A percentile compares a stretch with the other conserved stretches of the same genome.
phyloP scores from a whole-genome alignment of 148 eudicot genomes.

The Rhododendron vialii region DNA sequence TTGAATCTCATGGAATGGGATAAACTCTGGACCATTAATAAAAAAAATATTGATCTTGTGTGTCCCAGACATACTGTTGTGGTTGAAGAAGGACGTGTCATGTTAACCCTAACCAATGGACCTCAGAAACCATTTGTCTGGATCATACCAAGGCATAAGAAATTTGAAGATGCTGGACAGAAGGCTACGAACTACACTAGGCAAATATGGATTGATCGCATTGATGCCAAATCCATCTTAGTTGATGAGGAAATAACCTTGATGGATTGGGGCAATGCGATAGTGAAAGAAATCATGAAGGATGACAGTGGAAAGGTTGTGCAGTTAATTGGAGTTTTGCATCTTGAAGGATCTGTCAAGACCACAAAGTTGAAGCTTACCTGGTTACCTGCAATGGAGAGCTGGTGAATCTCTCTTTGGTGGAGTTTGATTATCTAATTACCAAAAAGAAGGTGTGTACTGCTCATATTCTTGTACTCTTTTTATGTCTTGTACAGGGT shows the following conservation, averaged over 20 bases:
- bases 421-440: constrained; percentile 89
- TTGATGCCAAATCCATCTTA: constrained; percentile 70
- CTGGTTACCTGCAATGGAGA: constrained; percentile 82
- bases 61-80: constrained; percentile 96
- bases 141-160: constrained; percentile 80
- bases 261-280: constrained; percentile 98
- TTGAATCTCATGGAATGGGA: constrained; percentile 99
- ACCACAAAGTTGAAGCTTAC: constrained; percentile 96
- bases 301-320: constrained; percentile 63
- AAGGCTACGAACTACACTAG: constrained; percentile 77
- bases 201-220: constrained; percentile 78
- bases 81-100: constrained; percentile 58
- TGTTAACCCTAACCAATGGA: constrained; percentile 70
- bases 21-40: constrained; percentile 93
- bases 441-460: constrained; percentile 77
- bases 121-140: constrained; percentile 75
- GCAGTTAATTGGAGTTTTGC: constrained; percentile 63
- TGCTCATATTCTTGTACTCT: background rate
- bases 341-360: constrained; percentile 89
- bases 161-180: constrained; percentile 82
- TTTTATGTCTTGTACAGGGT: background rate
- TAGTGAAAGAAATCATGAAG: constrained; percentile 72
- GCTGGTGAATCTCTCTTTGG: constrained; percentile 63
- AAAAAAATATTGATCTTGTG: constrained; percentile 86
- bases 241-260: constrained; percentile 80